phyloP scores from a whole-genome alignment of 106 monocot species.

The Phalaenopsis equestris region DNA sequence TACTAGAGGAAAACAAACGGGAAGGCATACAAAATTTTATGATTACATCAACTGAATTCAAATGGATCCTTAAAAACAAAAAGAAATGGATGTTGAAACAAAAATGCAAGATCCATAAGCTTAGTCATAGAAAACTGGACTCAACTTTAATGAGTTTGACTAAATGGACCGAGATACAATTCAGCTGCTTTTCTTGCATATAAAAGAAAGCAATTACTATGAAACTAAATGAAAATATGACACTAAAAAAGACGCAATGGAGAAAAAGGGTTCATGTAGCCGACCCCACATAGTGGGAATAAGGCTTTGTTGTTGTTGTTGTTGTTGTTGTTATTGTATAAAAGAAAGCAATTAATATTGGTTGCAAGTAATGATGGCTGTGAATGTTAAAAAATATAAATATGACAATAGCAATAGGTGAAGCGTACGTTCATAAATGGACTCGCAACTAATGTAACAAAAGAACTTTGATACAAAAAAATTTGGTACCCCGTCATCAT shows the following conservation, averaged over 20 bases:
- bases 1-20: background rate
- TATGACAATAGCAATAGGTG: background rate
- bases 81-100: too few species aligned
- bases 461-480: background rate
- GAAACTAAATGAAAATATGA: background rate
- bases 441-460: background rate
- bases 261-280: too few species aligned
- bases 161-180: background rate
- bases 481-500: background rate
- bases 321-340: background rate
- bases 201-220: background rate
- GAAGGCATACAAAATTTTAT: background rate
- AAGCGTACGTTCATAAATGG: background rate
- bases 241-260: background rate
- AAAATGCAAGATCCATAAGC: background rate
- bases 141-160: background rate
- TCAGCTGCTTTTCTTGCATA: background rate
- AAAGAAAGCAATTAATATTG: background rate
- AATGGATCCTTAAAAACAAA: too few species aligned
- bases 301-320: background rate
- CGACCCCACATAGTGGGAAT: too few species aligned
- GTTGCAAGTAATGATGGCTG: background rate
- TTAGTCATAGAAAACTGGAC: background rate
- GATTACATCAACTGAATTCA: background rate
- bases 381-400: background rate